A percentile compares a stretch with the other conserved stretches of the same genome.
These are phyloP conservation scores for Rhododendron griersonianum DNA, from an alignment of 148 eudicot species.

Conservation along the genomic window DNA sequence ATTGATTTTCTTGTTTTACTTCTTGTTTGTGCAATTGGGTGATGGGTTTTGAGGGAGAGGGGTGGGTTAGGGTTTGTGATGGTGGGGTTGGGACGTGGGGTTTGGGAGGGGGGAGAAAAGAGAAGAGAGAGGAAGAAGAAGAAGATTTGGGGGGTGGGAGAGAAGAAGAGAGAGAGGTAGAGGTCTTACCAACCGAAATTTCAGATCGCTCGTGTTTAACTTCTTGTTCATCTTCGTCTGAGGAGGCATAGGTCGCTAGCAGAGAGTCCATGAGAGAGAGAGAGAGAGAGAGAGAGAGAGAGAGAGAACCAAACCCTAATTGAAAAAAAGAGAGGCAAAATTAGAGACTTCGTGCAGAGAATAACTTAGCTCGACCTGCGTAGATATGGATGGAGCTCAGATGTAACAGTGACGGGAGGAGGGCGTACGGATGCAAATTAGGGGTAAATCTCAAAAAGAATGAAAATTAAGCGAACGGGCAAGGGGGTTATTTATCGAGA, in stretches of 20 bases:
- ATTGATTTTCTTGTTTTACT: background rate
- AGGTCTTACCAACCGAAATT: background rate
- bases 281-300: background rate
- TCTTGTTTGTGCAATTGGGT: background rate
- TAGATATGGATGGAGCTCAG: no score
- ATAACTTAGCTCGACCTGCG: no score
- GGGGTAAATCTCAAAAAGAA: no score
- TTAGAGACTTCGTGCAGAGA: background rate
- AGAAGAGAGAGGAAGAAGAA: slow-evolving; percentile 20
- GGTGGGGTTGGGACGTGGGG: slow-evolving; percentile 15
- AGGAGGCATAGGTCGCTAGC: slow-evolving; percentile 20
- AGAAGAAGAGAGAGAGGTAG: slow-evolving; percentile 33
- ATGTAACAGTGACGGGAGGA: no score
- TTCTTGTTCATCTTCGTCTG: slow-evolving; percentile 19
- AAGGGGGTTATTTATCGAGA: no score
- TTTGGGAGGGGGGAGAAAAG: slow-evolving; percentile 32
- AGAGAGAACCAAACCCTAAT: background rate
- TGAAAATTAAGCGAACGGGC: no score
- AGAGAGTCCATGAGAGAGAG: slow-evolving; percentile 18
- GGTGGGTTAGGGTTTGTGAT: slow-evolving; percentile 12
- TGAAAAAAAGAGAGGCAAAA: background rate
- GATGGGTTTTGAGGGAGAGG: slow-evolving; percentile 3
- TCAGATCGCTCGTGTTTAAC: background rate
- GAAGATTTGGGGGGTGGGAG: slow-evolving; percentile 46
- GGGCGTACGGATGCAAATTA: no score